A percentile compares a stretch with the other conserved stretches of the same genome.
phyloP scores from a whole-genome alignment of 306 rosid species.

The Trifolium repens region DNA sequence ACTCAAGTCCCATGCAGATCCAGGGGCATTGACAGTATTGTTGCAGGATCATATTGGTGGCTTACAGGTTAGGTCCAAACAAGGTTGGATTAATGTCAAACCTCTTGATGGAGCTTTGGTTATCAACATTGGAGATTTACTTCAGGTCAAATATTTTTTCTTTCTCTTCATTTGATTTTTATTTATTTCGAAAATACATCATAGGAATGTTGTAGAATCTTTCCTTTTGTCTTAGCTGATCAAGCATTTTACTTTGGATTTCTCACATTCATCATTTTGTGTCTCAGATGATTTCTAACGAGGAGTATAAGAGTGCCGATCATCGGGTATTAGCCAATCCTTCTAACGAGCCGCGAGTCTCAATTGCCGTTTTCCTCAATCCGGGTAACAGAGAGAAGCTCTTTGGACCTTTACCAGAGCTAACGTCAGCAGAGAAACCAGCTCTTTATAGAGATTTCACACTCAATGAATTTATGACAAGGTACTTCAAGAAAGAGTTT shows the following conservation, averaged over 20 bases:
- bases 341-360: constrained; percentile 53
- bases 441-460: constrained; percentile 57
- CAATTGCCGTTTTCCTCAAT: constrained; percentile 58
- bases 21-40: constrained; percentile 65
- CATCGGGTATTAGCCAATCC: constrained; percentile 78
- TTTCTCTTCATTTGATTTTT: neutral
- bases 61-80: constrained; percentile 64
- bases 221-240: too few relatives aligned
- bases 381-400: constrained; percentile 56
- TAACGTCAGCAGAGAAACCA: constrained; percentile 58
- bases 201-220: neutral
- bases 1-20: constrained; percentile 74
- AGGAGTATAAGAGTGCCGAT: constrained; percentile 70
- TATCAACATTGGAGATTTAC: constrained; percentile 77
- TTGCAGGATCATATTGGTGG: constrained; percentile 86
- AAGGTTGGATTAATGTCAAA: constrained; percentile 72
- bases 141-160: constrained; percentile 58
- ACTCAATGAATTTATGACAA: constrained; percentile 51
- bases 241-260: neutral
- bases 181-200: neutral
- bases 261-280: constrained; percentile 2
- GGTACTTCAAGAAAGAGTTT: constrained; percentile 67
- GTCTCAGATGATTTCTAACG: constrained; percentile 63
- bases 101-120: constrained; percentile 77
- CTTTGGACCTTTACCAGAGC: constrained; percentile 82